Base-by-base conservation (phyloP, 768 basidiomycete genomes). In the Hericium rajendrae region DNA sequence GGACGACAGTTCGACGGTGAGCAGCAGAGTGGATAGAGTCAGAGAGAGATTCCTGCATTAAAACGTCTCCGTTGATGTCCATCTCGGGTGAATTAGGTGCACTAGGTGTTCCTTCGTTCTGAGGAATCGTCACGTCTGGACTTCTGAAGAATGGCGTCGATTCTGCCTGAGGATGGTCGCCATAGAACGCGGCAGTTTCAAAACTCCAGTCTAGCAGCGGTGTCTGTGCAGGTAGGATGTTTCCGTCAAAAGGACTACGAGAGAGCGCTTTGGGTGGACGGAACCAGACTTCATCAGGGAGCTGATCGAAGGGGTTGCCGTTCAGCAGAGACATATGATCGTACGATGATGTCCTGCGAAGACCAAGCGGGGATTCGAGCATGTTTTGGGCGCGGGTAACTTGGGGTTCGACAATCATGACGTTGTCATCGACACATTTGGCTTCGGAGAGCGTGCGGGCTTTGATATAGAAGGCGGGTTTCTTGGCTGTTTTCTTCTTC, bases 401-500 rank as follows among this genome's bases (percentile, higher is more conserved):
- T 28, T 38, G 26, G 22, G 24, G 39, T 11, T 58, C 55, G 38
- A 53, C 54, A 6, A 38, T n/a, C n/a, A 48, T 24, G 38, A 48
- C 53, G 43, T 57, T 55, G 9, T 46, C 28, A 15, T 38, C 26
- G 43, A 46, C 40, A 38, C 48, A 38, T 6, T 62, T 54, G 22
- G 60, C 60, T 18, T 62, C 62, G 15, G 78, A 76, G n/a, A 74
- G 71, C 1, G 74, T 73, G 13, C 74, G 76, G 0, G 74, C 66
- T 60, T 77, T 75, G 10, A 56, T 56, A 51, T 70, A 71, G 9
- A 66, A 60, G 10, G 66, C 57, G 12, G 61, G 57, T 28, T 56
- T 60, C 46, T 52, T 57, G 20, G 22, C 43, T 48, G 61, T 60
- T 57, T 68, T 53, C 57, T 62, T 60, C 12, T 53, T 54, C 43